phyloP scores from a whole-genome alignment of 257 asterid genomes.

The Leonotis leonurus region DNA sequence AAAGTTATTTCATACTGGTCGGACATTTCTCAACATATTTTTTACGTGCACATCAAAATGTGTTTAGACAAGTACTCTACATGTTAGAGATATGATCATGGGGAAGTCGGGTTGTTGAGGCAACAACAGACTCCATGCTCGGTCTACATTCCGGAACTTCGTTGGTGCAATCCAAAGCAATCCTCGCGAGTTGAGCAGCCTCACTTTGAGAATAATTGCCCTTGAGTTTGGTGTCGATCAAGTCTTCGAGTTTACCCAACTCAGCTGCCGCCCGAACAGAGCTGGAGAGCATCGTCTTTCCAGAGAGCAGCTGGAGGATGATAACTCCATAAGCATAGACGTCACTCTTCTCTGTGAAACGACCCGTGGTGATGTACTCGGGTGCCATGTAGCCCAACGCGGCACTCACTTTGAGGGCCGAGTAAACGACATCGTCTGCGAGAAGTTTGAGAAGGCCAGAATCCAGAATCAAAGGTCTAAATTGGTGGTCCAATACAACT shows the following conservation, averaged over 20 bases:
- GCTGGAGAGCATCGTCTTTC: slow-evolving; percentile 44
- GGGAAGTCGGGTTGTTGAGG: slow-evolving; percentile 16
- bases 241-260: slow-evolving; percentile 43
- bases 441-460: slow-evolving; percentile 82
- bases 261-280: slow-evolving; percentile 60
- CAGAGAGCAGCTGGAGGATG: slow-evolving; percentile 73
- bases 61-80: neutral
- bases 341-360: slow-evolving; percentile 93
- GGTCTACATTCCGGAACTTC: slow-evolving; percentile 72
- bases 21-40: neutral
- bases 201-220: slow-evolving; percentile 39
- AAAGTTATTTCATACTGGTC: neutral
- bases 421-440: slow-evolving; percentile 85
- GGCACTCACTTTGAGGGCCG: slow-evolving; percentile 92
- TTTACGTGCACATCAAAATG: neutral
- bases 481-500: slow-evolving; percentile 49
- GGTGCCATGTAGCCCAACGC: slow-evolving; percentile 98
- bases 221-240: slow-evolving; percentile 50
- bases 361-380: slow-evolving; percentile 85
- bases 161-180: slow-evolving; percentile 63
- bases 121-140: slow-evolving; percentile 44
- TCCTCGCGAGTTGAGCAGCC: slow-evolving; percentile 42
- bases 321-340: slow-evolving; percentile 92
- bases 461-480: slow-evolving; percentile 66
- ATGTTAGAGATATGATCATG: neutral